A percentile compares a stretch with the other conserved stretches of the same genome.
Evolutionary conservation across 2,329 filamentous ascomycete species (phyloP).

Genomic region (Apiospora marii): DNA sequence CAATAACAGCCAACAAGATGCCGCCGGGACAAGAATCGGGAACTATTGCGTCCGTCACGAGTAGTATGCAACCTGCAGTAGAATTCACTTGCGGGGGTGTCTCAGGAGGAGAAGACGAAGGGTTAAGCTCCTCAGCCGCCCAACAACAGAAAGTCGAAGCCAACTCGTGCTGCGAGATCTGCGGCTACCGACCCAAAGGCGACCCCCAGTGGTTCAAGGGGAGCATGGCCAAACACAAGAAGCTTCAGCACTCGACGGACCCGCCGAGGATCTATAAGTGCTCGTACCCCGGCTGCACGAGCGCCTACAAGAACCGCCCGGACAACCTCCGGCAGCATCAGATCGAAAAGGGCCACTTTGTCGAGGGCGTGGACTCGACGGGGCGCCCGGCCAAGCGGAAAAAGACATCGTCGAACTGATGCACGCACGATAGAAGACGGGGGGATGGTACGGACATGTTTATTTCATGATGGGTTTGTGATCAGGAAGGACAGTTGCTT

Average conservation of each 20-base stretch:
- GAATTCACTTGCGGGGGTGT: neutral
- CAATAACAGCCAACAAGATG: neutral
- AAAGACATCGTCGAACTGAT: constrained; percentile 40
- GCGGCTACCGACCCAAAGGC: constrained; percentile 63
- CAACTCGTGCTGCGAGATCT: constrained; percentile 57
- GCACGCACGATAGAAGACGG: too few relatives aligned
- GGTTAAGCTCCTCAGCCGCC: neutral
- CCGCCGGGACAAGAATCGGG: neutral
- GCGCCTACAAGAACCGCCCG: constrained; percentile 62
- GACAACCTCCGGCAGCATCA: constrained; percentile 66
- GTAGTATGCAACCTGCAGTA: constrained; percentile 22
- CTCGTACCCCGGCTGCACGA: constrained; percentile 60
- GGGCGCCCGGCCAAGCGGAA: constrained; percentile 57
- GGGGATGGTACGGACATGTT: neutral
- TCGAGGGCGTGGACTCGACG: constrained; percentile 50
- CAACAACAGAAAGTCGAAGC: constrained; percentile 44
- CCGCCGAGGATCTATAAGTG: constrained; percentile 62
- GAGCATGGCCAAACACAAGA: constrained; percentile 66
- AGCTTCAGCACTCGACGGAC: constrained; percentile 58
- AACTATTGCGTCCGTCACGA: constrained; percentile 27
- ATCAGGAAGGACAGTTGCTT: neutral
- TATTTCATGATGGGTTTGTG: neutral
- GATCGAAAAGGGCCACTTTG: constrained; percentile 63
- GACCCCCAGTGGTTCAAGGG: constrained; percentile 66
- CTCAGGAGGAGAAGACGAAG: neutral